phyloP scores from a whole-genome alignment of 2,329 filamentous ascomycete genomes.

The Neophaeococcomyces mojaviensis region DNA sequence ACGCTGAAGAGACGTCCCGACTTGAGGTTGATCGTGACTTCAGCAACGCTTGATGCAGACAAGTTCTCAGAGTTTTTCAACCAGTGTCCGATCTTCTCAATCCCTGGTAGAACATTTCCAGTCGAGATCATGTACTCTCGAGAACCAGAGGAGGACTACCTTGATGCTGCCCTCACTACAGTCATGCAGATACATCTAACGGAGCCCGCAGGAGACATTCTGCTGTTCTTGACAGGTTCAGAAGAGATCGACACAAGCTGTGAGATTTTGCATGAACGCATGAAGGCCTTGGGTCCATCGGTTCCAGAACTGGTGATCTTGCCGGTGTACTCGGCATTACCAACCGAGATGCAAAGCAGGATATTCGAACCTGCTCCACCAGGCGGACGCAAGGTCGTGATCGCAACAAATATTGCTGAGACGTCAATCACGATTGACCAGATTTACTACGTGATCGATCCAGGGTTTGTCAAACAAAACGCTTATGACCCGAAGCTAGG shows the following conservation, averaged over 20 bases:
- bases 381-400: slow-evolving; percentile 85
- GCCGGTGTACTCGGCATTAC: slow-evolving; percentile 91
- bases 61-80: slow-evolving; percentile 97
- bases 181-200: slow-evolving; percentile 98
- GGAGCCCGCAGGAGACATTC: slow-evolving; percentile 83
- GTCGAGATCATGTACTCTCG: slow-evolving; percentile 93
- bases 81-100: slow-evolving; percentile 91
- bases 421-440: slow-evolving; percentile 97
- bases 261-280: slow-evolving; percentile 86
- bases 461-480: slow-evolving; percentile 96
- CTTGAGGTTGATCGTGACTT: slow-evolving; percentile 91
- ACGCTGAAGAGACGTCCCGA: slow-evolving; percentile 78
- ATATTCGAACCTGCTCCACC: slow-evolving; percentile 91
- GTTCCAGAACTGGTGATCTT: slow-evolving; percentile 89
- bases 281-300: slow-evolving; percentile 86
- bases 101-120: slow-evolving; percentile 88
- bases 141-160: slow-evolving; percentile 91
- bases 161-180: slow-evolving; percentile 88
- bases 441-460: slow-evolving; percentile 95
- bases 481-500: slow-evolving; percentile 94
- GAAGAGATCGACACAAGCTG: slow-evolving; percentile 96
- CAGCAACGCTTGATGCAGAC: slow-evolving; percentile 90
- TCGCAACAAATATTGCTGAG: slow-evolving; percentile 97
- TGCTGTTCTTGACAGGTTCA: slow-evolving; percentile 94
- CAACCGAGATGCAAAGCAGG: slow-evolving; percentile 83